Conservation (phyloP, 345 rosid genomes). For the Pistacia vera region DNA sequence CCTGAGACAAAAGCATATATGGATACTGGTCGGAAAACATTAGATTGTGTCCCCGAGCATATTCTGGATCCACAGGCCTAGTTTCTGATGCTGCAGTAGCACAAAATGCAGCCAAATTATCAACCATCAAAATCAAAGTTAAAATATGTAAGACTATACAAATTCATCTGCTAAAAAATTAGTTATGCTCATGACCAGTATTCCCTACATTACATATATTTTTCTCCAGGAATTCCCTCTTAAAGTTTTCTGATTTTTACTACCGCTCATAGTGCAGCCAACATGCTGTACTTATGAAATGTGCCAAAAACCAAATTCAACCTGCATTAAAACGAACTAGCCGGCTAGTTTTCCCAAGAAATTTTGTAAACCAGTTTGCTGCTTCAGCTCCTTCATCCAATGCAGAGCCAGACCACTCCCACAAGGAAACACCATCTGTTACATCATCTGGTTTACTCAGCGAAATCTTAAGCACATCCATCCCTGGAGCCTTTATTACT, state of each 20-base stretch:
- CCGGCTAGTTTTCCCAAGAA: conserved; percentile 74
- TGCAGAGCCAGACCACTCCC: conserved; percentile 97
- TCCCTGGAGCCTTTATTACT: conserved; percentile 85
- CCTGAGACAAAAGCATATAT: conserved; percentile 80
- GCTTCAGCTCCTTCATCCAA: conserved; percentile 91
- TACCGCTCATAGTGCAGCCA: background rate
- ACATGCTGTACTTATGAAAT: conserved; percentile 10
- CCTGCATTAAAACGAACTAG: conserved; percentile 85
- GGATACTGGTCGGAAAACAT: conserved; percentile 82
- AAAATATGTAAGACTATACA: background rate
- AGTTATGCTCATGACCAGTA: background rate
- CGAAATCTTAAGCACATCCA: conserved; percentile 65
- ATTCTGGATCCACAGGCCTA: conserved; percentile 72
- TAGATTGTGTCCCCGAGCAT: conserved; percentile 64
- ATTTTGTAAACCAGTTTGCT: conserved; percentile 76
- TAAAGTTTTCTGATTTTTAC: background rate
- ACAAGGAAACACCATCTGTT: conserved; percentile 66
- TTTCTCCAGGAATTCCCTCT: background rate
- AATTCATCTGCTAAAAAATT: background rate
- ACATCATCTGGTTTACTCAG: conserved; percentile 43
- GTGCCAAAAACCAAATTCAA: conserved; percentile 26
- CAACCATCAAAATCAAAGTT: background rate
- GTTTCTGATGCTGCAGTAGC: conserved; percentile 54
- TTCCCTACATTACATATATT: background rate
- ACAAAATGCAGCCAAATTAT: conserved; percentile 2